Percentiles rank a stretch among this genome's conserved stretches.
Conservation (phyloP, 805 yeast genomes). For the Kregervanrija fluxuum region DNA sequence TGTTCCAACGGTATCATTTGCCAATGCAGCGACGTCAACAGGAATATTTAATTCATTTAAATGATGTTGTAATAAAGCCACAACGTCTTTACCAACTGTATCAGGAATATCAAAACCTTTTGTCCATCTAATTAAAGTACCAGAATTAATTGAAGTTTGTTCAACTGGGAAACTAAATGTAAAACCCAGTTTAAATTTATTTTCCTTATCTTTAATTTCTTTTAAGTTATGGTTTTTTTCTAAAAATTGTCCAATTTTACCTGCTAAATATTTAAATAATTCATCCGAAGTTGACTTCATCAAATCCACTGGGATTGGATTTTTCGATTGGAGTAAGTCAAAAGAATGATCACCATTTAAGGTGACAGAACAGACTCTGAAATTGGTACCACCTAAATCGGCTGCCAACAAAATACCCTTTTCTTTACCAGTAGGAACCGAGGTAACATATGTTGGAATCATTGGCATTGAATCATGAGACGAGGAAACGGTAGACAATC, state of each 20-base stretch:
- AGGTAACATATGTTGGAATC: conserved; percentile 90
- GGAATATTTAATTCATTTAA: conserved; percentile 53
- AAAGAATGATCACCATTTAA: conserved; percentile 77
- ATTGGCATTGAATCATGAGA: conserved; percentile 58
- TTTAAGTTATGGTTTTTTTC: conserved; percentile 49
- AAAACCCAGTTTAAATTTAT: conserved; percentile 69
- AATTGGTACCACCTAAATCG: conserved; percentile 94
- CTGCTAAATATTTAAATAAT: conserved; percentile 70
- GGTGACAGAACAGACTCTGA: conserved; percentile 84
- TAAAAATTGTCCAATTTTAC: conserved; percentile 59
- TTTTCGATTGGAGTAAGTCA: conserved; percentile 65
- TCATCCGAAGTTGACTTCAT: conserved; percentile 62
- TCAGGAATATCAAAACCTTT: conserved; percentile 88
- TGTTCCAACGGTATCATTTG: conserved; percentile 96
- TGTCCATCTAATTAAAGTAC: conserved; percentile 89
- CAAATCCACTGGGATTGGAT: conserved; percentile 69
- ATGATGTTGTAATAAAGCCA: conserved; percentile 60
- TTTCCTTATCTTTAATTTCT: conserved; percentile 12
- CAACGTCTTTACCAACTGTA: conserved; percentile 80
- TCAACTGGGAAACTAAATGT: conserved; percentile 91
- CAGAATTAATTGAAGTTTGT: conserved; percentile 73
- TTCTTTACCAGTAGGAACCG: conserved; percentile 80
- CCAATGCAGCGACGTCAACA: conserved; percentile 75
- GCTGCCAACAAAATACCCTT: conserved; percentile 81
- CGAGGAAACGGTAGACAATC: conserved; percentile 36